Conservation (phyloP, 768 basidiomycete species). For the Leccinum sublutescens region DNA sequence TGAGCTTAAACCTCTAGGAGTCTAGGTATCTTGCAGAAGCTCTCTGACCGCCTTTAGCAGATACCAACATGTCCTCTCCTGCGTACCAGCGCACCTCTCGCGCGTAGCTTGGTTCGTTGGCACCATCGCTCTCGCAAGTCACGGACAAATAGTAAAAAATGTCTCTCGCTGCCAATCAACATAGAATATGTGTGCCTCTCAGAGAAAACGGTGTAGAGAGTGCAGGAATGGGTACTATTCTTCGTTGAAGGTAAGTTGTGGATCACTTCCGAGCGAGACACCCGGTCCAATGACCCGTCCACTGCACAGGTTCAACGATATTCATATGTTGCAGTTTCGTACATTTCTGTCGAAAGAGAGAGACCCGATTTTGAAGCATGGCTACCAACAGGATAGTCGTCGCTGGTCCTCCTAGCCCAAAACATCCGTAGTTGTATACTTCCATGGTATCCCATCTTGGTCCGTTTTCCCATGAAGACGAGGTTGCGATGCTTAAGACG, state of each 20-base stretch:
- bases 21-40: too few relatives aligned
- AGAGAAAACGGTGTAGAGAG: slow-evolving; percentile 29
- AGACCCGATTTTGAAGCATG: slow-evolving; percentile 65
- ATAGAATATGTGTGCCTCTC: too few relatives aligned
- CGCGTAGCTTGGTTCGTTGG: too few relatives aligned
- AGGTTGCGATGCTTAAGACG: slow-evolving; percentile 76
- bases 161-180: too few relatives aligned
- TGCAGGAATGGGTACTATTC: slow-evolving; percentile 58
- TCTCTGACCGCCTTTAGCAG: too few relatives aligned
- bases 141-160: too few relatives aligned
- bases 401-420: slow-evolving; percentile 77
- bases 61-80: too few relatives aligned
- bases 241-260: slow-evolving; percentile 56
- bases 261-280: not conserved
- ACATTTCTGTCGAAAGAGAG: slow-evolving; percentile 67
- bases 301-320: slow-evolving; percentile 43
- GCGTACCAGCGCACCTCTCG: too few relatives aligned
- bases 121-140: too few relatives aligned
- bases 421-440: slow-evolving; percentile 78
- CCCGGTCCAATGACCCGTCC: slow-evolving; percentile 61
- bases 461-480: slow-evolving; percentile 69
- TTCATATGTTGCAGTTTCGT: slow-evolving; percentile 72
- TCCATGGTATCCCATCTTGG: slow-evolving; percentile 66
- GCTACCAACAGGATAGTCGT: slow-evolving; percentile 58
- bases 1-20: too few relatives aligned